A percentile compares a stretch with the other conserved stretches of the same genome.
Conservation (phyloP, 1,139 yeast genomes). For the Geotrichum restrictum region DNA sequence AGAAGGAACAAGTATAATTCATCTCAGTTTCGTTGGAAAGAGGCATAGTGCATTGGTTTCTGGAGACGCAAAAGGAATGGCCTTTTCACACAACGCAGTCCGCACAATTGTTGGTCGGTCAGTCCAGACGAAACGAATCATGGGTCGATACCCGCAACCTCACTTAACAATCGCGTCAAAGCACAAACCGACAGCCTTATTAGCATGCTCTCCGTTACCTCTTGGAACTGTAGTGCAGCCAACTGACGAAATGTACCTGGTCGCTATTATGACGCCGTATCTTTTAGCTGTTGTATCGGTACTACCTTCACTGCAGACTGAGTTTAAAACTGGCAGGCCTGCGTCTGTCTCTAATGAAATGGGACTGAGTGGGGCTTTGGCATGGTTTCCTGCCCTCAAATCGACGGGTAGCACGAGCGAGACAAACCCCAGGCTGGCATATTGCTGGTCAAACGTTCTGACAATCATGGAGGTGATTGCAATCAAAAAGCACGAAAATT, state of each 20-base stretch:
- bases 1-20: conserved; percentile 45
- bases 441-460: conserved; percentile 60
- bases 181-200: conserved; percentile 36
- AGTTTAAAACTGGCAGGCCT: conserved; percentile 51
- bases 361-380: conserved; percentile 48
- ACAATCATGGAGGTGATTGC: conserved; percentile 53
- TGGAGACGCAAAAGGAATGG: conserved; percentile 56
- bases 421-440: conserved; percentile 53
- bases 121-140: conserved; percentile 49
- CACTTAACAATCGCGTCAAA: conserved; percentile 9
- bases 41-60: conserved; percentile 58
- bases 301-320: conserved; percentile 51
- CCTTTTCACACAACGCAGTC: conserved; percentile 57
- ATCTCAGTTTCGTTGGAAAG: conserved; percentile 52
- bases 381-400: conserved; percentile 56
- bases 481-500: conserved; percentile 39
- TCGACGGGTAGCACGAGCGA: conserved; percentile 25
- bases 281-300: conserved; percentile 54
- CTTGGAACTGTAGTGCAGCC: conserved; percentile 50
- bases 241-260: conserved; percentile 55
- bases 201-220: conserved; percentile 50
- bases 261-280: conserved; percentile 58
- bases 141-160: conserved; percentile 47
- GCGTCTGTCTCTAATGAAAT: conserved; percentile 37
- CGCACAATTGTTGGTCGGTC: conserved; percentile 52